Conservation (phyloP, 2,329 filamentous ascomycete genomes). For the Raffaelea ambrosiae region DNA sequence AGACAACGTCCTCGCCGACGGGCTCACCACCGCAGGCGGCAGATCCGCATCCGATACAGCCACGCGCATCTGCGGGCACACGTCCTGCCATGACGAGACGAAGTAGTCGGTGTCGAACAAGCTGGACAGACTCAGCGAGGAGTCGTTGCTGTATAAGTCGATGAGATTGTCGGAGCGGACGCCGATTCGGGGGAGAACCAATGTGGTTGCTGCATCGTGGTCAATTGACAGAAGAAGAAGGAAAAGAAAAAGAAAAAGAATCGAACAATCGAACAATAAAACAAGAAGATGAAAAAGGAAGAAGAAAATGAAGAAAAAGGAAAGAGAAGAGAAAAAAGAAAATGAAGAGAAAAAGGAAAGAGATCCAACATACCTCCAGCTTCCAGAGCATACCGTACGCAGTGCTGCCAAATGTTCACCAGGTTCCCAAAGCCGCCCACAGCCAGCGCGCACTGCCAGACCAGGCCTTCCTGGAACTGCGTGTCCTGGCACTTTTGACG, state of each 20-base stretch:
- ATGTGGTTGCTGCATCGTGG: constrained; percentile 9
- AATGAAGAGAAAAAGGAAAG: not conserved
- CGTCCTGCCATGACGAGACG: constrained; percentile 6
- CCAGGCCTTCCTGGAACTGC: constrained; percentile 23
- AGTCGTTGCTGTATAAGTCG: constrained; percentile 7
- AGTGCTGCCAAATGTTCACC: constrained; percentile 26
- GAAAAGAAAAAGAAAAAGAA: not conserved
- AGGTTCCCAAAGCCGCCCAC: constrained; percentile 28
- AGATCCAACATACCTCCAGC: constrained; percentile 7
- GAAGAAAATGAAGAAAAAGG: not conserved
- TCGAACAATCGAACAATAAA: not conserved
- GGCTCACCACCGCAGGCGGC: too few species aligned
- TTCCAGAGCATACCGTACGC: constrained; percentile 27
- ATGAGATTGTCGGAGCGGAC: constrained; percentile 15
- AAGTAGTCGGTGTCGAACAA: constrained; percentile 12
- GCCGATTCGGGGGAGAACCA: constrained; percentile 13
- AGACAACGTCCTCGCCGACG: too few species aligned
- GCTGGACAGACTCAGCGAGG: constrained; percentile 6
- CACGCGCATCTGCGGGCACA: constrained; percentile 11
- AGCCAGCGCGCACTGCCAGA: constrained; percentile 25
- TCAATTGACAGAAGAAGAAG: too few species aligned
- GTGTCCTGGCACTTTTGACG: constrained; percentile 18
- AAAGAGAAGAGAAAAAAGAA: not conserved
- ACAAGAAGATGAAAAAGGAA: not conserved
- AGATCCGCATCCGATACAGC: constrained; percentile 8